Conservation (phyloP, 306 rosid species). For the Parietaria judaica region DNA sequence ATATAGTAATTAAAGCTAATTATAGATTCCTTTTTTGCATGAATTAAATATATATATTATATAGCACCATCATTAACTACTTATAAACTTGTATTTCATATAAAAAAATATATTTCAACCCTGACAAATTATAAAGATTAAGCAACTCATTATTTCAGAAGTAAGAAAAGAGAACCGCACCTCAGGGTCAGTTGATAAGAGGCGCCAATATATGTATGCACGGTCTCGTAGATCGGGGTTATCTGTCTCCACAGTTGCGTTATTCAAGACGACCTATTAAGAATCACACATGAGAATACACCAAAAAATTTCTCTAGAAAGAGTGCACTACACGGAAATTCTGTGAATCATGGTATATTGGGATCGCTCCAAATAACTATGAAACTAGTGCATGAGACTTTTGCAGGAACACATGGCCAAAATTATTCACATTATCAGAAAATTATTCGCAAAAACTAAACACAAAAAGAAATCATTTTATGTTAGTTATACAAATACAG, state of each 20-base stretch:
- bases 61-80: too few relatives aligned
- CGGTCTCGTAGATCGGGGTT: slow-evolving; percentile 99
- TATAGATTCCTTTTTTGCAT: too few relatives aligned
- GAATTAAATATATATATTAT: too few relatives aligned
- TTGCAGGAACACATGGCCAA: too few relatives aligned
- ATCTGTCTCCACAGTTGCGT: slow-evolving; percentile 96
- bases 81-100: too few relatives aligned
- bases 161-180: slow-evolving; percentile 30
- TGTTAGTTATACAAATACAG: slow-evolving; percentile 6
- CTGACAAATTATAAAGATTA: not conserved
- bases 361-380: too few relatives aligned
- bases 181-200: slow-evolving; percentile 98
- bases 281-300: slow-evolving; percentile 20
- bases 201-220: slow-evolving; percentile 99
- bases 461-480: not conserved
- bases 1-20: too few relatives aligned
- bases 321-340: not conserved
- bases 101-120: too few relatives aligned
- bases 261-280: slow-evolving; percentile 86
- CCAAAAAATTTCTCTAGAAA: not conserved
- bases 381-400: too few relatives aligned
- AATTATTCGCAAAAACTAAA: too few relatives aligned
- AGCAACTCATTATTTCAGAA: slow-evolving; percentile 9
- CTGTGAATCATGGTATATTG: not conserved
- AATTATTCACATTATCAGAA: too few relatives aligned